phyloP scores from a whole-genome alignment of 73 alveolate genomes.

The Tetrahymena borealis region DNA sequence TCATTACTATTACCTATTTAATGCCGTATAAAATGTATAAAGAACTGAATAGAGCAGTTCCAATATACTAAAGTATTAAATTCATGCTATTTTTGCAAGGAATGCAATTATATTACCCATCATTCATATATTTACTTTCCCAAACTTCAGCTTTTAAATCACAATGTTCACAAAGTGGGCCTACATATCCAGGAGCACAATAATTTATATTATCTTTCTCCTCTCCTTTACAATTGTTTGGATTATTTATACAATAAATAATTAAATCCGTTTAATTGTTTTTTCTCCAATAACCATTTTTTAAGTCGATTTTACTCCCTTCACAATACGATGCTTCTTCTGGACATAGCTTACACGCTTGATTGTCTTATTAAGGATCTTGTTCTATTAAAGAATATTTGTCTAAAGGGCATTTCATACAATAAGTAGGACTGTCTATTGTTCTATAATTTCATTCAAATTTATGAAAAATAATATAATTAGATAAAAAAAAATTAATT shows the following conservation, averaged over 20 bases:
- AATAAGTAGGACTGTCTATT: neutral
- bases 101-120: neutral
- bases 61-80: neutral
- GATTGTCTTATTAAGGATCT: neutral
- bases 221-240: neutral
- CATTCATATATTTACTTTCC: neutral
- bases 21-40: neutral
- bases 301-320: neutral
- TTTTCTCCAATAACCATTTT: neutral
- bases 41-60: neutral
- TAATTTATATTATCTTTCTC: neutral
- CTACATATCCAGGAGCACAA: neutral
- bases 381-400: neutral
- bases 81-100: neutral
- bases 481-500: neutral
- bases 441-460: neutral
- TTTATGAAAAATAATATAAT: neutral
- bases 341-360: neutral
- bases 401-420: neutral
- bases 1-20: neutral
- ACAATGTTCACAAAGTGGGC: neutral
- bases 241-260: neutral
- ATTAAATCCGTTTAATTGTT: neutral
- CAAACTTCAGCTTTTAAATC: neutral
- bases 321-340: neutral